These are phyloP conservation scores for Acanthamoeba triangularis DNA, from an alignment of 208 protist species.

Conservation along the genomic window DNA sequence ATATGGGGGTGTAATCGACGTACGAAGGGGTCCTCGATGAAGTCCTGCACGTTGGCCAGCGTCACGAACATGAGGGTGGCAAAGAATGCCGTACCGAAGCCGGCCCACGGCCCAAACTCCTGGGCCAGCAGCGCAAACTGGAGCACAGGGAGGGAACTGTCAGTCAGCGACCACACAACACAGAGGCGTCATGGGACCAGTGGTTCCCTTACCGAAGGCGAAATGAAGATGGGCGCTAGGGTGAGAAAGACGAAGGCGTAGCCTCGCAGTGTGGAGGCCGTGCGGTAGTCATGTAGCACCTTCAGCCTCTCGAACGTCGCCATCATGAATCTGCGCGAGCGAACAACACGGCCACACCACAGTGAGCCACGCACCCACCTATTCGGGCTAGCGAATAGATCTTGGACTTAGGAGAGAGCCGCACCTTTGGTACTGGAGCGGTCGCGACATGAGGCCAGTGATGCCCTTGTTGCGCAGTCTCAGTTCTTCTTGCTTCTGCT, in stretches of 20 bases:
- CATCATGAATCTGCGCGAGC: not conserved
- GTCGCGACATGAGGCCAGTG: too few species aligned
- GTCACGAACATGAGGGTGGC: not conserved
- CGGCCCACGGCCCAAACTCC: not conserved
- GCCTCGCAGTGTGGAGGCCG: not conserved
- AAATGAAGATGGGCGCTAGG: not conserved
- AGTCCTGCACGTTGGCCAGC: not conserved
- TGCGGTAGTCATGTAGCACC: not conserved
- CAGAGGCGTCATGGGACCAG: too few species aligned
- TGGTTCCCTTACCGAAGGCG: not conserved
- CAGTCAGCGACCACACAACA: too few species aligned
- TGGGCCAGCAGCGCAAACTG: not conserved
- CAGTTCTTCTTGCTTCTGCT: too few species aligned
- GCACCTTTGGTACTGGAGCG: too few species aligned
- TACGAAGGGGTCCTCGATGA: not conserved
- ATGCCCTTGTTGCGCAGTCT: too few species aligned
- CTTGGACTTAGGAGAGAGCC: too few species aligned
- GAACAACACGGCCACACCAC: too few species aligned
- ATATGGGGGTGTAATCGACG: not conserved
- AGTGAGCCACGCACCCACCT: too few species aligned
- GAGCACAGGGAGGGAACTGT: too few species aligned
- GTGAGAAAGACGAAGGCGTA: not conserved
- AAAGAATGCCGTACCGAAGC: not conserved
- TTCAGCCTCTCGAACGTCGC: not conserved
- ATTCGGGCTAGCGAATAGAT: too few species aligned